Conservation (phyloP, 2,329 filamentous ascomycete species). For the Acephala macrosclerotiorum region DNA sequence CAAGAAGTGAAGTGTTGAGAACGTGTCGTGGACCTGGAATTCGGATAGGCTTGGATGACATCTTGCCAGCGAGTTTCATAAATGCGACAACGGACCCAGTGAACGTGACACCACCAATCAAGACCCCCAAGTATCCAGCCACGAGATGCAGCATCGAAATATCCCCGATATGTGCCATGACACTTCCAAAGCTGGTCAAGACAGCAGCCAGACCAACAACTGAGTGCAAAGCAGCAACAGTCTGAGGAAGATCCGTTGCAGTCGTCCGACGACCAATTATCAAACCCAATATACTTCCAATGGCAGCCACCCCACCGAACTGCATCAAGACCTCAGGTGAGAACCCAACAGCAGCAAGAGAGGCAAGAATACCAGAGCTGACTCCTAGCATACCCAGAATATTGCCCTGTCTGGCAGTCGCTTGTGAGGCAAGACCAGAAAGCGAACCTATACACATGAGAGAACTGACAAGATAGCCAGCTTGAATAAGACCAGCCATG, state of each 20-base stretch:
- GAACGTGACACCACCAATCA: conserved; percentile 89
- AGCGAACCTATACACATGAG: conserved; percentile 86
- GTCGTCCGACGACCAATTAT: conserved; percentile 87
- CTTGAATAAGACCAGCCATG: conserved; percentile 84
- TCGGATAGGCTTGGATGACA: conserved; percentile 78
- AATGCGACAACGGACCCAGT: conserved; percentile 92
- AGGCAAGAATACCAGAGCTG: conserved; percentile 81
- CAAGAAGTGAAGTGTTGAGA: conserved; percentile 77
- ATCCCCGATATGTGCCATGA: conserved; percentile 75
- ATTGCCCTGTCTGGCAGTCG: conserved; percentile 85
- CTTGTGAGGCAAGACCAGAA: conserved; percentile 81
- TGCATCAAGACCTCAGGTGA: conserved; percentile 80
- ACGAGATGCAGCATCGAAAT: conserved; percentile 83
- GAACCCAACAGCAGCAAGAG: conserved; percentile 82
- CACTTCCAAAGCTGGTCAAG: conserved; percentile 85
- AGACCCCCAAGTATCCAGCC: conserved; percentile 83
- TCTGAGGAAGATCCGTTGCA: conserved; percentile 87
- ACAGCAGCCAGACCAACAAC: conserved; percentile 91
- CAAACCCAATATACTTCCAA: conserved; percentile 74
- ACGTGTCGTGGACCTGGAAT: conserved; percentile 76
- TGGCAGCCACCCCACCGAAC: conserved; percentile 76
- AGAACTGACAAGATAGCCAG: conserved; percentile 85
- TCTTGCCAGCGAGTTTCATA: conserved; percentile 82
- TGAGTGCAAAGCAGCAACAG: conserved; percentile 86
- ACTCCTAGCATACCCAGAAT: conserved; percentile 88